phyloP scores from a whole-genome alignment of 164 flowering plant species.

The Magnolia officinalis region DNA sequence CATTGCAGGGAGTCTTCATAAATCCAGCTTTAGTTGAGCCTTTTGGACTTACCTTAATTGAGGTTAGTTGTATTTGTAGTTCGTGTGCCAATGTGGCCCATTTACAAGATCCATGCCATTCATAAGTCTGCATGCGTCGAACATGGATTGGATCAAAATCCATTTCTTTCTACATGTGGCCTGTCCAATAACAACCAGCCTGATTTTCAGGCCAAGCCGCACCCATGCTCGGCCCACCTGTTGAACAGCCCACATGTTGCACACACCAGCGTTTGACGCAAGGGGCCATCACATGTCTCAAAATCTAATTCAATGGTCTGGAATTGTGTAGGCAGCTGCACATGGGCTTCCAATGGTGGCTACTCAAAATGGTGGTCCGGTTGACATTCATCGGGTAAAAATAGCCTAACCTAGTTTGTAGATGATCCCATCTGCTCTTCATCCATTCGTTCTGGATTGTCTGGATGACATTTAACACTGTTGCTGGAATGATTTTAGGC shows the following conservation, averaged over 20 bases:
- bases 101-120: too few relatives aligned
- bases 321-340: slow-evolving; percentile 75
- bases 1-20: slow-evolving; percentile 85
- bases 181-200: background rate
- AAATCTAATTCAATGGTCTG: slow-evolving; percentile 5
- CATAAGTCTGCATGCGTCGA: too few relatives aligned
- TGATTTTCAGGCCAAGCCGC: background rate
- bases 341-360: slow-evolving; percentile 99
- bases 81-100: background rate
- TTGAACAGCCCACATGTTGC: too few relatives aligned
- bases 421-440: background rate
- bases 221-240: too few relatives aligned
- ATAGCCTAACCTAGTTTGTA: background rate
- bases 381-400: slow-evolving; percentile 81
- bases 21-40: slow-evolving; percentile 97
- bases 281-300: background rate
- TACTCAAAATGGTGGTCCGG: slow-evolving; percentile 98
- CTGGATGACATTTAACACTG: background rate
- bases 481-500: slow-evolving; percentile 38
- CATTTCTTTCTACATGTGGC: background rate
- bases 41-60: slow-evolving; percentile 90
- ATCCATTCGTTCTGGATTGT: too few relatives aligned
- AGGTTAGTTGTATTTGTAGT: slow-evolving; percentile 43
- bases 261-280: background rate
- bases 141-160: too few relatives aligned